Conservation (phyloP, 1,284 basidiomycete species). For the Grifola frondosa region DNA sequence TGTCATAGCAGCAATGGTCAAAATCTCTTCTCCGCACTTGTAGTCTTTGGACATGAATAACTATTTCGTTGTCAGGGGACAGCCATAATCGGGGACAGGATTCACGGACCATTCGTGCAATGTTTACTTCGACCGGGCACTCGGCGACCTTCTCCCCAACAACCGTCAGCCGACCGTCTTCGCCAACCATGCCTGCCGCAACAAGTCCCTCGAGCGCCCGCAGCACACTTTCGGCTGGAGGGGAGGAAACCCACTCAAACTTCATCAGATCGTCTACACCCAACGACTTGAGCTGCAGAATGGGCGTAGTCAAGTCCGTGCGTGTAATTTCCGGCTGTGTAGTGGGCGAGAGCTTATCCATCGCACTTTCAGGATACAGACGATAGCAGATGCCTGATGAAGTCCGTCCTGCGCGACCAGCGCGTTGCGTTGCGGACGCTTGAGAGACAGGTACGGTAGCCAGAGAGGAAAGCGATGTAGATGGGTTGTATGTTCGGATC, state of each 20-base stretch:
- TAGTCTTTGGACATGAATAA: constrained; percentile 83
- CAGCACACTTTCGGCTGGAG: constrained; percentile 84
- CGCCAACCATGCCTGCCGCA: constrained; percentile 69
- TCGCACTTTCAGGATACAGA: constrained; percentile 75
- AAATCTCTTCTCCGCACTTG: constrained; percentile 88
- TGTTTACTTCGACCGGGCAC: constrained; percentile 73
- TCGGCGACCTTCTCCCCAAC: constrained; percentile 75
- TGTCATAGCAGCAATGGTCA: constrained; percentile 96
- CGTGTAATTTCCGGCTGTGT: constrained; percentile 90
- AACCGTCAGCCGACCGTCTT: constrained; percentile 63
- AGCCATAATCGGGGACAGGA: constrained; percentile 17
- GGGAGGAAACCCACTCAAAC: constrained; percentile 91
- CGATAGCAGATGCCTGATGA: constrained; percentile 90
- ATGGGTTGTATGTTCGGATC: constrained; percentile 85
- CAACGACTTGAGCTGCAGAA: constrained; percentile 91
- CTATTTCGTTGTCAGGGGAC: constrained; percentile 40
- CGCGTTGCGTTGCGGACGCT: constrained; percentile 85
- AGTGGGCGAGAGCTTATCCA: constrained; percentile 58
- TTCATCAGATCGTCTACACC: constrained; percentile 95
- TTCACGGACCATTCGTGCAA: constrained; percentile 69
- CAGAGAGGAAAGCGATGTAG: constrained; percentile 80
- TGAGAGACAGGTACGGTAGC: constrained; percentile 77
- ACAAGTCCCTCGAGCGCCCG: constrained; percentile 78
- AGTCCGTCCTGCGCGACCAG: constrained; percentile 90
- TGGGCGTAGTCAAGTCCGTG: constrained; percentile 83